phyloP scores from a whole-genome alignment of 352 stramenopile species.

The Pythium periplocum region DNA sequence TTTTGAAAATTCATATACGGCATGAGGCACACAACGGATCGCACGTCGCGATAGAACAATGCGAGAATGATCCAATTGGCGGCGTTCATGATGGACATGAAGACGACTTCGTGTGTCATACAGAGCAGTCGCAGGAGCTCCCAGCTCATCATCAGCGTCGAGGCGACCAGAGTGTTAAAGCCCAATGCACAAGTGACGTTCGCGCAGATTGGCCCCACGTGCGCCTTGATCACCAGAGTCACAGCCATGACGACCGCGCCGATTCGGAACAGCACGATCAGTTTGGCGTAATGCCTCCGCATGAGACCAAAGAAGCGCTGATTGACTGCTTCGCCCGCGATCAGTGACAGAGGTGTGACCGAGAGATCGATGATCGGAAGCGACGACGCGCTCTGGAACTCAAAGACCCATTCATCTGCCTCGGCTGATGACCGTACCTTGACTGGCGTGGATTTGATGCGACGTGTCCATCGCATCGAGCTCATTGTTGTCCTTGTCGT shows the following conservation, averaged over 20 bases:
- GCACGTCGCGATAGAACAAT: constrained; percentile 3
- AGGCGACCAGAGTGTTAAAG: not conserved
- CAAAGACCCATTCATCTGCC: too few species aligned
- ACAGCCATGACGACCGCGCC: constrained; percentile 1
- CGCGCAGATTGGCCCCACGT: not conserved
- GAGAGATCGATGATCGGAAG: constrained; percentile 9
- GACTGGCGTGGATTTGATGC: too few species aligned
- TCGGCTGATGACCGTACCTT: too few species aligned
- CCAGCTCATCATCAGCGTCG: constrained; percentile 9
- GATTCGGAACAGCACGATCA: constrained; percentile 9
- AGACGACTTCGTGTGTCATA: constrained; percentile 3
- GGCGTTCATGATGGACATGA: constrained; percentile 10
- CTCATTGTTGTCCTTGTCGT: too few species aligned
- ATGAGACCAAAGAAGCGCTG: constrained; percentile 4
- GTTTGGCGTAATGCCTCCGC: constrained; percentile 7
- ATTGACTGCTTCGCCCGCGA: not conserved
- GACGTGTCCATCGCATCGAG: too few species aligned
- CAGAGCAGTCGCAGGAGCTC: constrained; percentile 2
- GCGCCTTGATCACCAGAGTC: not conserved
- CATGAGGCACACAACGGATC: constrained; percentile 4
- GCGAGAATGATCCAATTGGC: constrained; percentile 8
- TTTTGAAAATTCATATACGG: not conserved
- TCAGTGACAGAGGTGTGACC: not conserved
- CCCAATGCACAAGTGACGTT: not conserved
- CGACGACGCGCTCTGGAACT: constrained; percentile 1